A percentile compares a stretch with the other conserved stretches of the same genome.
Evolutionary conservation across 2,329 filamentous ascomycete species (phyloP).

Genomic region (Diaporthe sp.): DNA sequence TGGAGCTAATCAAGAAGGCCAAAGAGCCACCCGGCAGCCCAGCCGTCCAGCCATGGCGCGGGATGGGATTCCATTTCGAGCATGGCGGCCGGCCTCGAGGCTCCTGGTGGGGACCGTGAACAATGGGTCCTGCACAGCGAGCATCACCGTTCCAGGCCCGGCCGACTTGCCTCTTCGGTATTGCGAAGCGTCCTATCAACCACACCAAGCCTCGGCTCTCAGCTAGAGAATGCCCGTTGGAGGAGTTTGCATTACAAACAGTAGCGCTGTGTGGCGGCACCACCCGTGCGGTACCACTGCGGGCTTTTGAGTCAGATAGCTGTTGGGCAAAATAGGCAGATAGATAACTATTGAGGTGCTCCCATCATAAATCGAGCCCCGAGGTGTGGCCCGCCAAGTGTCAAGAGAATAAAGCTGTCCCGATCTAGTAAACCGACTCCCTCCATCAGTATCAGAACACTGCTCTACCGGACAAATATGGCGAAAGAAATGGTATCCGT

Average conservation of each 20-base stretch:
- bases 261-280: conserved; percentile 16
- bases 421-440: neutral
- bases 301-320: neutral
- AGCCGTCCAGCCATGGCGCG: conserved; percentile 20
- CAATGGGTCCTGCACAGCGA: conserved; percentile 18
- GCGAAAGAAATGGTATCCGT: conserved; percentile 31
- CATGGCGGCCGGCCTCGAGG: conserved; percentile 25
- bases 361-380: neutral
- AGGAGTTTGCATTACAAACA: conserved; percentile 20
- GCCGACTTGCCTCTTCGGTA: conserved; percentile 24
- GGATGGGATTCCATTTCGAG: conserved; percentile 28
- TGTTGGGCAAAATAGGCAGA: neutral
- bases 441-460: no score
- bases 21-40: conserved; percentile 1
- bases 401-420: neutral
- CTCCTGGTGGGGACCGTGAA: conserved; percentile 17
- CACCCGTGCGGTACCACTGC: conserved; percentile 12
- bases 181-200: conserved; percentile 15
- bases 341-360: neutral
- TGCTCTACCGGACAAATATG: conserved; percentile 8
- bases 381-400: neutral
- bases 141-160: conserved; percentile 25
- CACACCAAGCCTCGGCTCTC: conserved; percentile 23
- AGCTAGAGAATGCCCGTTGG: neutral
- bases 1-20: conserved; percentile 4